phyloP scores from a whole-genome alignment of 805 yeast genomes.

The Ogataea haglerorum region DNA sequence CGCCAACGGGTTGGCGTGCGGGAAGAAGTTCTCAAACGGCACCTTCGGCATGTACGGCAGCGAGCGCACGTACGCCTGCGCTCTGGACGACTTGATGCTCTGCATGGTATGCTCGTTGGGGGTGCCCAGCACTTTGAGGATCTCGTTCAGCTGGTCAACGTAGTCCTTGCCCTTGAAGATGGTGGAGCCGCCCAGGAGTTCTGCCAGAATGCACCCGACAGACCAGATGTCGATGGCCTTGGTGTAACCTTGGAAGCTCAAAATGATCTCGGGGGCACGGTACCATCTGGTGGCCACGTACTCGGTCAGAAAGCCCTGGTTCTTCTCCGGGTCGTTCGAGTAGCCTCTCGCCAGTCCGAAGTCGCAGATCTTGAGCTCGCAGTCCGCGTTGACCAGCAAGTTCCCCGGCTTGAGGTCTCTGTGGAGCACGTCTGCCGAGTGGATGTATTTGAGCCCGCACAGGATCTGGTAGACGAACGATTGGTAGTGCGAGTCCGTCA shows the following conservation, averaged over 20 bases:
- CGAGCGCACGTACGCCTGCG: conserved; percentile 86
- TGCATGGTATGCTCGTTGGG: conserved; percentile 71
- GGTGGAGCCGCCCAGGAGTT: conserved; percentile 85
- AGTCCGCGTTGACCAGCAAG: conserved; percentile 88
- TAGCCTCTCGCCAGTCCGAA: conserved; percentile 95
- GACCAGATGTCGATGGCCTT: conserved; percentile 98
- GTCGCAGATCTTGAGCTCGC: conserved; percentile 94
- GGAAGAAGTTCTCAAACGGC: conserved; percentile 69
- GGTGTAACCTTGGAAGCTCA: conserved; percentile 89
- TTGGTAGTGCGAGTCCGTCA: conserved; percentile 94
- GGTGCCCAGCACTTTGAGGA: conserved; percentile 84
- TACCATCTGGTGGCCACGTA: conserved; percentile 99
- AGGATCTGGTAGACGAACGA: conserved; percentile 87
- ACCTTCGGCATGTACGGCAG: conserved; percentile 79
- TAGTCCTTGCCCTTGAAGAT: conserved; percentile 94
- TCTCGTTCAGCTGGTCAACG: conserved; percentile 90
- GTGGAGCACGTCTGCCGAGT: conserved; percentile 92
- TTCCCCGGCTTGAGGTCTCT: conserved; percentile 95
- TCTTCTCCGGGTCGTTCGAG: conserved; percentile 74
- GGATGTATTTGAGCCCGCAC: conserved; percentile 91
- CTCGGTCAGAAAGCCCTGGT: conserved; percentile 93
- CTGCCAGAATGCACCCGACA: conserved; percentile 95
- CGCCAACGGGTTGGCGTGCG: conserved; percentile 84
- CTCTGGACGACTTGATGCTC: conserved; percentile 79
- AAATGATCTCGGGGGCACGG: conserved; percentile 96